Evolutionary conservation across 495 filamentous ascomycete species (phyloP).

Genomic region (Elaphomyces granulatus): DNA sequence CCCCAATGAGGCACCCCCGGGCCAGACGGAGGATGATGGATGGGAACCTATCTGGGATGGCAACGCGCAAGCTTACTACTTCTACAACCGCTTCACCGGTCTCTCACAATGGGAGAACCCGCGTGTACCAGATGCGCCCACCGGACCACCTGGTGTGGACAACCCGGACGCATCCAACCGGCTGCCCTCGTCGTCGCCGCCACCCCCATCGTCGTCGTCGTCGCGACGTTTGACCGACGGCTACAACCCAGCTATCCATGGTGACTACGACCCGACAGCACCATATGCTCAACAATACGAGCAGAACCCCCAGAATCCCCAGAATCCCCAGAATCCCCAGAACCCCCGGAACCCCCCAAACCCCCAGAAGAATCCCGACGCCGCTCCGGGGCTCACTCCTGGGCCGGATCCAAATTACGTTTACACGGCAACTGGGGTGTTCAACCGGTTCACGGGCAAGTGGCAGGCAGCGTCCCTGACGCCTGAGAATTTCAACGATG

Average conservation of each 20-base stretch:
- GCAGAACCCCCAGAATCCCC: constrained; percentile 4
- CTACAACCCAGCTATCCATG: constrained; percentile 93
- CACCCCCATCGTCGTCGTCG: constrained; percentile 14
- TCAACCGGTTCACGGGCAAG: constrained; percentile 87
- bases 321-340: constrained; percentile 16
- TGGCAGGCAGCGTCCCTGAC: constrained; percentile 53
- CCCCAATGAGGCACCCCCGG: constrained; percentile 39
- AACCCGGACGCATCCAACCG: neutral
- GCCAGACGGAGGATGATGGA: constrained; percentile 54
- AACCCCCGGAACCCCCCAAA: constrained; percentile 16
- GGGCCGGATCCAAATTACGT: constrained; percentile 20
- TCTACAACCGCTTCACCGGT: constrained; percentile 72
- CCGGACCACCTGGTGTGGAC: constrained; percentile 4
- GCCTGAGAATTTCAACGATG: constrained; percentile 71
- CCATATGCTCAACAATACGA: constrained; percentile 62
- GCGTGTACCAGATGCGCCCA: constrained; percentile 42
- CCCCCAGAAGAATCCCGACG: constrained; percentile 19
- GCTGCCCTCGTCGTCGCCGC: constrained; percentile 9
- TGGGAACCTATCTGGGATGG: constrained; percentile 81
- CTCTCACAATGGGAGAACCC: constrained; percentile 83
- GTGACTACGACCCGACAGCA: constrained; percentile 86
- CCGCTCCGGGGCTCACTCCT: constrained; percentile 17
- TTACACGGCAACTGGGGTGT: constrained; percentile 56
- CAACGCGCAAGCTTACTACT: constrained; percentile 60
- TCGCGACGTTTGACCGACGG: constrained; percentile 34